Conservation (phyloP, 2,329 filamentous ascomycete species). For the Seiridium cupressi region DNA sequence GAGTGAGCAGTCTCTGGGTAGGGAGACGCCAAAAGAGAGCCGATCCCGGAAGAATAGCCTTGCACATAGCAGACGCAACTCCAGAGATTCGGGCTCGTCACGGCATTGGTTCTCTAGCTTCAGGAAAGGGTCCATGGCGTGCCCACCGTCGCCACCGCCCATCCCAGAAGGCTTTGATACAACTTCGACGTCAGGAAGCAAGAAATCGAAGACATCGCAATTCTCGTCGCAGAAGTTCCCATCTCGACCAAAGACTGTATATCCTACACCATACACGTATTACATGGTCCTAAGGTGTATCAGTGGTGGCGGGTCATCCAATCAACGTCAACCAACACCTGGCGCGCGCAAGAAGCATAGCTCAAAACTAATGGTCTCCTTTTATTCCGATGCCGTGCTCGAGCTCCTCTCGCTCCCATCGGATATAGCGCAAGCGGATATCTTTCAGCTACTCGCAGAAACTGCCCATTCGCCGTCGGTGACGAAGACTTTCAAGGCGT, state of each 20-base stretch:
- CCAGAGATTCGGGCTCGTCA: constrained; percentile 5
- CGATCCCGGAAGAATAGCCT: constrained; percentile 6
- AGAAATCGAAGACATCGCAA: constrained; percentile 7
- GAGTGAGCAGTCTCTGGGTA: constrained; percentile 10
- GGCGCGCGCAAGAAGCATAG: constrained; percentile 22
- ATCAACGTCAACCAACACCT: not conserved
- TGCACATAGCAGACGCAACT: constrained; percentile 9
- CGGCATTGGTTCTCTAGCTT: constrained; percentile 10
- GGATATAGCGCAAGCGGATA: constrained; percentile 43
- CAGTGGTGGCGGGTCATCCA: not conserved
- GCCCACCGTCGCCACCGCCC: constrained; percentile 10
- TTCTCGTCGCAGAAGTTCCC: constrained; percentile 13
- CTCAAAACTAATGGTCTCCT: constrained; percentile 31
- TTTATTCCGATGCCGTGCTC: constrained; percentile 44
- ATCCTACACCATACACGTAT: constrained; percentile 25
- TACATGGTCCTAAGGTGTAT: constrained; percentile 26
- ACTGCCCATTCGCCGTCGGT: constrained; percentile 41
- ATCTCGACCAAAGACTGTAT: constrained; percentile 8
- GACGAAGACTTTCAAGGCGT: constrained; percentile 41
- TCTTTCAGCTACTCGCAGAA: constrained; percentile 54
- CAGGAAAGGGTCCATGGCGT: not conserved
- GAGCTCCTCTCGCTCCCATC: constrained; percentile 43
- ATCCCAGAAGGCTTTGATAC: constrained; percentile 1
- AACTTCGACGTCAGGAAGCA: not conserved
- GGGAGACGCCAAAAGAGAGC: constrained; percentile 2